Percentiles rank a stretch among this genome's conserved stretches.
These are phyloP conservation scores for Cenchrus purpureus DNA, from an alignment of 176 grass and related monocot species.

Conservation along the genomic window DNA sequence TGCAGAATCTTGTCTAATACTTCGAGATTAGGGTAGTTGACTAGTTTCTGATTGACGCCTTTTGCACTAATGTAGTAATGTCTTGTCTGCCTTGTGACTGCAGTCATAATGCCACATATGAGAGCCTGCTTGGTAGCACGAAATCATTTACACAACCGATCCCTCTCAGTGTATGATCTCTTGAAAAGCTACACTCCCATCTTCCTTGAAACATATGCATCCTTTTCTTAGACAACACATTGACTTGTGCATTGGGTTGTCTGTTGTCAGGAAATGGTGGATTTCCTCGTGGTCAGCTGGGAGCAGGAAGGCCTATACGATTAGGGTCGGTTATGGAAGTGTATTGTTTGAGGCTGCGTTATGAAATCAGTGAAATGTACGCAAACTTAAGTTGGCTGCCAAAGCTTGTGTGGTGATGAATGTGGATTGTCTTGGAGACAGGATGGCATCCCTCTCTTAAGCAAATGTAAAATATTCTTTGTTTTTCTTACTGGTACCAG, in stretches of 20 bases:
- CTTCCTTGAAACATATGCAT: background rate
- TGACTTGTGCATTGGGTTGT: conserved; percentile 20
- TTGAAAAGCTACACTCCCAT: background rate
- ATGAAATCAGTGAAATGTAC: conserved; percentile 16
- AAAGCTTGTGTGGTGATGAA: conserved; percentile 46
- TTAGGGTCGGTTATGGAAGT: conserved; percentile 43
- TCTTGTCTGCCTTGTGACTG: conserved; percentile 2
- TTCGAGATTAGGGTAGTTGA: conserved; percentile 9
- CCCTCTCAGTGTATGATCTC: conserved; percentile 70
- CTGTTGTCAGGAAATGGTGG: conserved; percentile 85
- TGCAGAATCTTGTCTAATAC: conserved; percentile 25
- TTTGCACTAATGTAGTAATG: conserved; percentile 1
- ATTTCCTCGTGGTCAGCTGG: conserved; percentile 91
- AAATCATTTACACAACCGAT: conserved; percentile 78
- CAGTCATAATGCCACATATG: conserved; percentile 92
- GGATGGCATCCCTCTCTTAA: conserved; percentile 36
- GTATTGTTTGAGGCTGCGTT: conserved; percentile 9
- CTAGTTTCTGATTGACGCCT: conserved; percentile 1
- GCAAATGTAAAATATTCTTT: conserved; percentile 48
- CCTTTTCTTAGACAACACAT: background rate
- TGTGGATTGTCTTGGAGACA: conserved; percentile 37
- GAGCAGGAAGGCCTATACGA: conserved; percentile 96
- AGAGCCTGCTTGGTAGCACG: conserved; percentile 83
- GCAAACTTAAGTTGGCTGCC: background rate
- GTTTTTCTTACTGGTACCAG: background rate